Evolutionary conservation across 2,329 filamentous ascomycete genomes (phyloP).

Genomic region (Phialophora chinensis): DNA sequence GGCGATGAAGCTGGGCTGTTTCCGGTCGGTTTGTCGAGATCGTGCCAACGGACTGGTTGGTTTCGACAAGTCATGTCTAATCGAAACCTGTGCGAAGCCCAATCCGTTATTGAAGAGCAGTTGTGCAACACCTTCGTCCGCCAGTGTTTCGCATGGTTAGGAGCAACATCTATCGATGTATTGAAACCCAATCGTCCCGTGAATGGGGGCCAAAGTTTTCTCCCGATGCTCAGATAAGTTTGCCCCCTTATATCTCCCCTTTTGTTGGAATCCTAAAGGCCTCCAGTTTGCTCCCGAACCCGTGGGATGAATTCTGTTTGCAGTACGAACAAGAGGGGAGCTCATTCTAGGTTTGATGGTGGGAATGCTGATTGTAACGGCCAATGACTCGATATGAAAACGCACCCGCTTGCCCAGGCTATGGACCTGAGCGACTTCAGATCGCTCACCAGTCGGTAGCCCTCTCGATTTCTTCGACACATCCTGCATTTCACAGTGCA

Average conservation of each 20-base stretch:
- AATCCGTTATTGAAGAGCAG: conserved; percentile 8
- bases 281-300: conserved; percentile 22
- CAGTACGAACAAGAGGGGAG: conserved; percentile 28
- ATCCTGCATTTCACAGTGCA: conserved; percentile 18
- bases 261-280: conserved; percentile 6
- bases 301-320: conserved; percentile 28
- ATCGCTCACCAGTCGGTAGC: conserved; percentile 16
- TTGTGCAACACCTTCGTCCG: conserved; percentile 26
- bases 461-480: conserved; percentile 6
- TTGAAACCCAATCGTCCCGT: neutral
- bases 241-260: conserved; percentile 7
- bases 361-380: conserved; percentile 27
- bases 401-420: conserved; percentile 26
- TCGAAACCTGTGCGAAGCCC: neutral
- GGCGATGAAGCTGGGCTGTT: conserved; percentile 12
- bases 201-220: neutral
- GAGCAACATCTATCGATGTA: conserved; percentile 11
- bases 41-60: conserved; percentile 22
- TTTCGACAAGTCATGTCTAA: conserved; percentile 7
- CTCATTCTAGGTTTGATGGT: conserved; percentile 4
- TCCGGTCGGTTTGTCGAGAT: conserved; percentile 21
- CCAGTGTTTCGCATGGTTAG: conserved; percentile 28
- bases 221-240: conserved; percentile 12
- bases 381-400: conserved; percentile 33
- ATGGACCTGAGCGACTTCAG: conserved; percentile 15